Percentiles rank a stretch among this genome's conserved stretches.
phyloP scores from a whole-genome alignment of 148 eudicot genomes.

The Silene conica region DNA sequence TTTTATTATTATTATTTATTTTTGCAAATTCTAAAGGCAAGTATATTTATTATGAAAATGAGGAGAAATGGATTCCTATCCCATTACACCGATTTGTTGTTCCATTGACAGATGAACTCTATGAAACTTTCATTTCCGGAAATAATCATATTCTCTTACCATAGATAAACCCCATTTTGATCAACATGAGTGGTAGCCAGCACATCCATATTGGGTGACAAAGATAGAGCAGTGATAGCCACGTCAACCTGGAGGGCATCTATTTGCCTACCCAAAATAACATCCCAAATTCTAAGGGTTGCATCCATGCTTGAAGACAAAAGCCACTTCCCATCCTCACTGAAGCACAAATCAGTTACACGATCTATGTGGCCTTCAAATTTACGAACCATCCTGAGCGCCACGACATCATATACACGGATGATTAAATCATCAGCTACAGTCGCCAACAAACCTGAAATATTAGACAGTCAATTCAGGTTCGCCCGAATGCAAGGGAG shows the following conservation, averaged over 20 bases:
- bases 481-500: neutral
- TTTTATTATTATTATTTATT: neutral
- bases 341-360: slow-evolving; percentile 85
- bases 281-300: slow-evolving; percentile 93
- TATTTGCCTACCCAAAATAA: slow-evolving; percentile 84
- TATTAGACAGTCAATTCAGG: neutral
- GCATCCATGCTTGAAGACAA: slow-evolving; percentile 98
- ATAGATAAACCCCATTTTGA: slow-evolving; percentile 89
- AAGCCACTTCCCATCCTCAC: slow-evolving; percentile 99
- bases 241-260: slow-evolving; percentile 86
- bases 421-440: slow-evolving; percentile 84
- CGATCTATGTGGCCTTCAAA: slow-evolving; percentile 95
- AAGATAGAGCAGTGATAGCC: slow-evolving; percentile 77
- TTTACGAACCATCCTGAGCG: slow-evolving; percentile 83
- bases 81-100: neutral
- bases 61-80: neutral
- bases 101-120: neutral
- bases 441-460: slow-evolving; percentile 80
- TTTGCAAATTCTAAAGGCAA: neutral
- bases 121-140: neutral
- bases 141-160: slow-evolving; percentile 44
- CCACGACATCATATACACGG: slow-evolving; percentile 88
- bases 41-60: neutral
- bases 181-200: slow-evolving; percentile 95
- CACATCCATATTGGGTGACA: slow-evolving; percentile 99